Evolutionary conservation across 192 early-diverging fungal species (phyloP).

Genomic region (Backusella westeae): DNA sequence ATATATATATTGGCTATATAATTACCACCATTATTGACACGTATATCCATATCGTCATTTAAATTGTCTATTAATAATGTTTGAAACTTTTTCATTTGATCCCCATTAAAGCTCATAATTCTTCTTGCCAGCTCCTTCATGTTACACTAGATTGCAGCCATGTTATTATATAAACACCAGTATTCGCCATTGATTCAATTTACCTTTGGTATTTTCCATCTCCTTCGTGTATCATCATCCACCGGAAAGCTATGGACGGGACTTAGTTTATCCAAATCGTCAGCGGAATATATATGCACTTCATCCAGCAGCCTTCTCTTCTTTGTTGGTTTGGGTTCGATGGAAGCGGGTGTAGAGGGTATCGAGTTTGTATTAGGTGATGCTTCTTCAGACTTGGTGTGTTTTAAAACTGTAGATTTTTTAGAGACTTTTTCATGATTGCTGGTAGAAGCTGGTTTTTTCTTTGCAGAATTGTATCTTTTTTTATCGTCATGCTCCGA

Average conservation of each 20-base stretch:
- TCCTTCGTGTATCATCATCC: slow-evolving; percentile 11
- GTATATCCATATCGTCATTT: slow-evolving; percentile 16
- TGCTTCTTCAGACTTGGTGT: background rate
- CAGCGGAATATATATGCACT: slow-evolving; percentile 18
- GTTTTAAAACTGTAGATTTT: background rate
- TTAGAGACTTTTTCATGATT: background rate
- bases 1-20: too few species aligned
- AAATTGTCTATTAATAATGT: slow-evolving; percentile 11
- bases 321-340: background rate
- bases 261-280: slow-evolving; percentile 14
- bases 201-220: slow-evolving; percentile 29
- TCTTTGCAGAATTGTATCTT: background rate
- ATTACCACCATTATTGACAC: slow-evolving; percentile 15
- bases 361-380: background rate
- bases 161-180: background rate
- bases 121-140: slow-evolving; percentile 22
- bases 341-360: background rate
- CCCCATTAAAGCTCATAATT: slow-evolving; percentile 14
- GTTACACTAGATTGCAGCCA: background rate
- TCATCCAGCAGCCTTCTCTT: background rate
- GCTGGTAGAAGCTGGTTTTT: background rate
- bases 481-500: background rate
- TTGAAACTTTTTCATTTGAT: slow-evolving; percentile 22
- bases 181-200: background rate
- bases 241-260: slow-evolving; percentile 16